These are phyloP conservation scores for Ustilago sp. DNA, from an alignment of 1,284 basidiomycete species.

Conservation along the genomic window DNA sequence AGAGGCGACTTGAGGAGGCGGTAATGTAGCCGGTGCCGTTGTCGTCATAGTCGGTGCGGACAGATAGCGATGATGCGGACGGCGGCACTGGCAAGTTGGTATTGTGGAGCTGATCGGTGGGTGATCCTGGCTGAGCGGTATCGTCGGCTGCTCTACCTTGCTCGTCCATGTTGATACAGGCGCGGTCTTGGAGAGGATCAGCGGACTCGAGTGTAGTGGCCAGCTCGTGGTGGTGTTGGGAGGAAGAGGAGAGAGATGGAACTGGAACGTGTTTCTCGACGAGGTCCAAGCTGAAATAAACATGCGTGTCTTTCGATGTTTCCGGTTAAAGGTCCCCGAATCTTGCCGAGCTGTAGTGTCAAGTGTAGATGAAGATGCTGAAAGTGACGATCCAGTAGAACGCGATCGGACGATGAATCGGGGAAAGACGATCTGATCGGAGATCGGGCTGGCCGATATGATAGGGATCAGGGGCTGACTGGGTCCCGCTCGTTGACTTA, in stretches of 20 bases:
- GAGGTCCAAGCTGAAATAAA: neutral
- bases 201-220: neutral
- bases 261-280: neutral
- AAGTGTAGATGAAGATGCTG: no score
- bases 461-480: no score
- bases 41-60: slow-evolving; percentile 29
- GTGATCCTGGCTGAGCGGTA: slow-evolving; percentile 7
- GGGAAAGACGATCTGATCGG: no score
- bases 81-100: slow-evolving; percentile 23
- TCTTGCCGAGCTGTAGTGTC: slow-evolving; percentile 9
- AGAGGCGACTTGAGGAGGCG: slow-evolving; percentile 31
- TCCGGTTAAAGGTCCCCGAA: slow-evolving; percentile 1
- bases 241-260: neutral
- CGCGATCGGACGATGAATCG: no score
- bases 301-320: neutral
- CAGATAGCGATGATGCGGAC: slow-evolving; percentile 26
- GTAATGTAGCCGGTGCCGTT: slow-evolving; percentile 29
- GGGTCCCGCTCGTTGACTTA: no score
- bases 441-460: no score
- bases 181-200: neutral
- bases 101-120: neutral
- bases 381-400: no score
- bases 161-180: slow-evolving; percentile 4
- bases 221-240: slow-evolving; percentile 9
- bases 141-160: neutral